Base-by-base conservation (phyloP, 805 yeast species). In the Pichia cephalocereana region DNA sequence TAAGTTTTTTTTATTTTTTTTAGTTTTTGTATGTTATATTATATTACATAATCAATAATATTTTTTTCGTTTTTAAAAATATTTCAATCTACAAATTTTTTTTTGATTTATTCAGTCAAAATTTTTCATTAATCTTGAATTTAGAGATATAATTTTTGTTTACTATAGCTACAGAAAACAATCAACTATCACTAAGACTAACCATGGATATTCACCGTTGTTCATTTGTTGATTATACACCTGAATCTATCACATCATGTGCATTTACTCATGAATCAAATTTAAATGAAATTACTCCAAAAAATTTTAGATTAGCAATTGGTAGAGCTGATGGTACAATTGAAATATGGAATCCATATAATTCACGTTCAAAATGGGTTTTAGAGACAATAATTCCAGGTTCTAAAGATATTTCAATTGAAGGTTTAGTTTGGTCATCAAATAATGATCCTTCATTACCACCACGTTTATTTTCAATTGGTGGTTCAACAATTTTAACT, bases 321-420 rank as follows among this genome's bases (percentile, higher is more conserved):
- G 98, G 96, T 31, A 76, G 97, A 63, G 78, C 87, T 42, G 90
- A 93, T 62, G 99, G 99, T 38, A 90, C 90, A 59, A 85, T 93
- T 50, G 99, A 93, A 66, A 80, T 93, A 34, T 91, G 98, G 96
- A 87, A 87, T 63, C 96, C 96, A 39, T 54, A 63, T 46, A 59
- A 59, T 44, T 53, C 59, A 10, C 73, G 81, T 57, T 72, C 75
- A 52, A 76, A 77, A 57, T 90, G 97, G 97, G 68, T 79, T 46
- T 88, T 86, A 54, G 97, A 93, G 59, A 63, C 66, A 19, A 70
- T 78, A 0, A 71, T 91, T 41, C 78, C 76, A 47, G 97, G 98
- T 12, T 88, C 95, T 2, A 74, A 75, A 49, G 95, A 84, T 28
- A 75, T 95, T 51, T 80, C 96, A 8, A 77, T 93, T 46, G 99